A percentile compares a stretch with the other conserved stretches of the same genome.
These are phyloP conservation scores for Drechslera avenae DNA, from an alignment of 2,329 filamentous ascomycete genomes.

Conservation along the genomic window DNA sequence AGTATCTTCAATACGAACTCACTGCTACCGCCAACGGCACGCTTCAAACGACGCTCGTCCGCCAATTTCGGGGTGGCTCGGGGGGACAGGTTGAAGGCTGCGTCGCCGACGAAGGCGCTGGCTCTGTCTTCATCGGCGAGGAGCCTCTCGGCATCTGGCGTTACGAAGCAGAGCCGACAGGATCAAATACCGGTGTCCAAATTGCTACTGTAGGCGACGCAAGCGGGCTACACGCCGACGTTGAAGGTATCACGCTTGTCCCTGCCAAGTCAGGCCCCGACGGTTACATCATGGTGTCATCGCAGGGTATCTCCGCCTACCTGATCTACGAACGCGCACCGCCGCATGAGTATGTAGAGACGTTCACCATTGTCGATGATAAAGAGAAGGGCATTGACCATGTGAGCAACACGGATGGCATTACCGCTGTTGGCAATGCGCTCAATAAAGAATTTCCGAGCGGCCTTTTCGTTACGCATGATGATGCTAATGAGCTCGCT, in stretches of 20 bases:
- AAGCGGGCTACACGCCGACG: slow-evolving; percentile 55
- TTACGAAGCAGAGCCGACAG: slow-evolving; percentile 58
- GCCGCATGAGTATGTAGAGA: slow-evolving; percentile 58
- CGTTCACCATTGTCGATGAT: slow-evolving; percentile 55
- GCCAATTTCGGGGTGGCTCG: slow-evolving; percentile 58
- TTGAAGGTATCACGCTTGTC: slow-evolving; percentile 61
- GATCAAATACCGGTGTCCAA: slow-evolving; percentile 40
- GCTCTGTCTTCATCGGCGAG: slow-evolving; percentile 59
- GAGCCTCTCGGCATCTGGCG: slow-evolving; percentile 60
- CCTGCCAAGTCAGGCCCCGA: slow-evolving; percentile 51
- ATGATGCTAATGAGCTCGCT: slow-evolving; percentile 59
- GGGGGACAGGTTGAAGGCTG: slow-evolving; percentile 62
- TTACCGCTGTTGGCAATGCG: slow-evolving; percentile 54
- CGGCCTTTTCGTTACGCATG: slow-evolving; percentile 59
- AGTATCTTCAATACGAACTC: slow-evolving; percentile 61
- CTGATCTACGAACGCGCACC: slow-evolving; percentile 57
- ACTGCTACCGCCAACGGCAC: slow-evolving; percentile 48
- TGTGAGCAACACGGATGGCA: slow-evolving; percentile 61
- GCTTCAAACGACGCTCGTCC: slow-evolving; percentile 55
- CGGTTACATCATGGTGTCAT: slow-evolving; percentile 60
- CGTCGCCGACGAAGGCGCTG: slow-evolving; percentile 58
- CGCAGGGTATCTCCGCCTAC: slow-evolving; percentile 60
- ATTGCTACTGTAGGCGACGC: slow-evolving; percentile 55
- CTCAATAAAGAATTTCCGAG: slow-evolving; percentile 47
- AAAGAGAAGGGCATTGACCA: slow-evolving; percentile 53